Percentiles rank a stretch among this genome's conserved stretches.
These are phyloP conservation scores for Nemania serpens DNA, from an alignment of 2,329 filamentous ascomycete species.

Conservation along the genomic window DNA sequence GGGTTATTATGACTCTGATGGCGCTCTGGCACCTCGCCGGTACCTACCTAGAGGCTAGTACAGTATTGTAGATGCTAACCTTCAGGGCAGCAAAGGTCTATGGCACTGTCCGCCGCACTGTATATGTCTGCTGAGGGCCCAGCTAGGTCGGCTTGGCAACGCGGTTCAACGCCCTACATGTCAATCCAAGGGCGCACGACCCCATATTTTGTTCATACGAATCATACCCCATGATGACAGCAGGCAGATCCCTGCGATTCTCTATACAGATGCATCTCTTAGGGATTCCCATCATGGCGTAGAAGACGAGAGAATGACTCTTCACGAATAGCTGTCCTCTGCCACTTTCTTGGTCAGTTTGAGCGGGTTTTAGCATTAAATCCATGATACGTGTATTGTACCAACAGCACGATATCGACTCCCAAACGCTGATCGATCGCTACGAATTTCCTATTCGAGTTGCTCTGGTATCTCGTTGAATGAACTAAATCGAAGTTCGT, in stretches of 20 bases:
- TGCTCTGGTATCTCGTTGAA: constrained; percentile 1
- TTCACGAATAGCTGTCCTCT: constrained; percentile 1
- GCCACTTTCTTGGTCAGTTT: not conserved
- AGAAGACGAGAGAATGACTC: constrained; percentile 20
- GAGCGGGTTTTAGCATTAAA: not conserved
- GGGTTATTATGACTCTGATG: not conserved
- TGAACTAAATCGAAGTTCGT: not conserved
- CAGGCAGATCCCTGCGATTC: constrained; percentile 7
- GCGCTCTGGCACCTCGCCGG: too few relatives aligned
- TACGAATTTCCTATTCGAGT: constrained; percentile 10
- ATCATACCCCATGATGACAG: constrained; percentile 23
- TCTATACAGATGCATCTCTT: not conserved
- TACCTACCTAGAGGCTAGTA: not conserved
- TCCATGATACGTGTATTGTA: not conserved
- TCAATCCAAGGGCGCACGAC: constrained; percentile 48
- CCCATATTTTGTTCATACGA: constrained; percentile 37
- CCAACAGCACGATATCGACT: not conserved
- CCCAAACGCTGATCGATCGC: constrained; percentile 7
- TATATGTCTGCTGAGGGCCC: constrained; percentile 5
- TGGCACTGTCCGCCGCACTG: not conserved
- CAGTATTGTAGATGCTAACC: not conserved
- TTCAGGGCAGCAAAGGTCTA: not conserved
- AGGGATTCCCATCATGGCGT: not conserved
- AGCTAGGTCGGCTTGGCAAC: constrained; percentile 14
- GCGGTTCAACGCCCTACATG: constrained; percentile 35